phyloP scores from a whole-genome alignment of 2,329 filamentous ascomycete genomes.

The Ophiocordyceps robertsii region DNA sequence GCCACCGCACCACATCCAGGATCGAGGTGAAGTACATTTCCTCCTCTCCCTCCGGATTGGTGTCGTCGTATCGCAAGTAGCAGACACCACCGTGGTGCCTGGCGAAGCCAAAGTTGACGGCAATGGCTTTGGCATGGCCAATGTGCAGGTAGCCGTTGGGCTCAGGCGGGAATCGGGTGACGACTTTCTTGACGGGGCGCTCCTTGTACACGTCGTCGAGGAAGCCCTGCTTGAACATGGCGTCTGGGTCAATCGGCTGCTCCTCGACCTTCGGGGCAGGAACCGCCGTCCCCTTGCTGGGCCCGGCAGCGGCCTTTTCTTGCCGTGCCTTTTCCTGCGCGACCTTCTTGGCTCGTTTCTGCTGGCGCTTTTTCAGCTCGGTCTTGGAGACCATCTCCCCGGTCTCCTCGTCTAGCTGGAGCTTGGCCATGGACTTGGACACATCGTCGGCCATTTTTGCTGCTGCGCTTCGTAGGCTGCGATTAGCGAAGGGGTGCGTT shows the following conservation, averaged over 20 bases:
- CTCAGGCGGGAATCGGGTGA: slow-evolving; percentile 70
- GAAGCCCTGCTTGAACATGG: slow-evolving; percentile 73
- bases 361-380: slow-evolving; percentile 45
- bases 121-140: slow-evolving; percentile 89
- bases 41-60: slow-evolving; percentile 87
- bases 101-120: slow-evolving; percentile 93
- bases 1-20: slow-evolving; percentile 74
- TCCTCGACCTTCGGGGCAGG: slow-evolving; percentile 20
- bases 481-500: background rate
- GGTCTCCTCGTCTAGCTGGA: slow-evolving; percentile 47
- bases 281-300: slow-evolving; percentile 18
- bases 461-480: background rate
- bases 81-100: slow-evolving; percentile 57
- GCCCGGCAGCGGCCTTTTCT: slow-evolving; percentile 62
- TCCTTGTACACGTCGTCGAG: slow-evolving; percentile 59
- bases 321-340: slow-evolving; percentile 58
- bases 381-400: slow-evolving; percentile 52
- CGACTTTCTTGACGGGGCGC: slow-evolving; percentile 44
- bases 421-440: slow-evolving; percentile 36
- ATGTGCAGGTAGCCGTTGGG: slow-evolving; percentile 92
- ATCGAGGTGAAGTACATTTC: slow-evolving; percentile 85
- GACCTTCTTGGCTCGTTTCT: slow-evolving; percentile 44
- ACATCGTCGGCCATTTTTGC: slow-evolving; percentile 31
- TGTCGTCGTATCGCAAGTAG: slow-evolving; percentile 64
- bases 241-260: slow-evolving; percentile 33